These are phyloP conservation scores for Pseudogymnoascus sp. DNA, from an alignment of 2,329 filamentous ascomycete species.

Conservation along the genomic window DNA sequence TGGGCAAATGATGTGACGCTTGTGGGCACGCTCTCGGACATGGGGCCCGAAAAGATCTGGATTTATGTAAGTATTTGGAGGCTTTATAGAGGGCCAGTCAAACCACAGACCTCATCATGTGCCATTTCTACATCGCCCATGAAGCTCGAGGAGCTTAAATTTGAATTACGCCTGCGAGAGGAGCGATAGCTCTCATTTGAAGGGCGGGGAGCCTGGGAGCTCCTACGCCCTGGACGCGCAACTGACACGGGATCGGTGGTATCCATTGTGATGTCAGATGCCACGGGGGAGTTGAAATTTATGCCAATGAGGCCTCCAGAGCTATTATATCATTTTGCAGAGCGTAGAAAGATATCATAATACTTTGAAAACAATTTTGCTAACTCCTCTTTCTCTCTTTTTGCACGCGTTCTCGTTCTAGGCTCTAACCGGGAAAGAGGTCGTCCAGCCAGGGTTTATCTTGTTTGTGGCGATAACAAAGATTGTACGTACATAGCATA, in stretches of 20 bases:
- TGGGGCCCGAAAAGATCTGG: conserved; percentile 77
- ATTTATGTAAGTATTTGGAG: conserved; percentile 16
- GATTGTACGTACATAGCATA: not conserved
- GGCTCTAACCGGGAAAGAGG: not conserved
- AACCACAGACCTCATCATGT: conserved; percentile 65
- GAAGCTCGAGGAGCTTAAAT: conserved; percentile 68
- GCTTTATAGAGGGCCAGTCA: not conserved
- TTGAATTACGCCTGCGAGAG: conserved; percentile 59
- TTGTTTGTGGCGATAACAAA: conserved; percentile 9
- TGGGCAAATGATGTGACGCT: conserved; percentile 89
- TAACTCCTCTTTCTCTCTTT: not conserved
- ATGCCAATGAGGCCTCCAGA: not conserved
- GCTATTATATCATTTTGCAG: conserved; percentile 3
- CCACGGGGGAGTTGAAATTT: not conserved
- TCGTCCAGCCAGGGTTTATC: not conserved
- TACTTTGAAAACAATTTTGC: not conserved
- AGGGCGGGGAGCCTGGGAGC: conserved; percentile 23
- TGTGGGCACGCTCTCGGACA: conserved; percentile 92
- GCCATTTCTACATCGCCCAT: conserved; percentile 98
- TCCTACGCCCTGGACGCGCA: conserved; percentile 22
- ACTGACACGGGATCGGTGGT: conserved; percentile 21
- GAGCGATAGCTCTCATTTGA: conserved; percentile 23
- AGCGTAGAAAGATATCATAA: not conserved
- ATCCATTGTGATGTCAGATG: conserved; percentile 19
- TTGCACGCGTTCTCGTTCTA: conserved; percentile 2